Conservation (phyloP, 2,329 filamentous ascomycete species). For the Ilyonectria destructans region DNA sequence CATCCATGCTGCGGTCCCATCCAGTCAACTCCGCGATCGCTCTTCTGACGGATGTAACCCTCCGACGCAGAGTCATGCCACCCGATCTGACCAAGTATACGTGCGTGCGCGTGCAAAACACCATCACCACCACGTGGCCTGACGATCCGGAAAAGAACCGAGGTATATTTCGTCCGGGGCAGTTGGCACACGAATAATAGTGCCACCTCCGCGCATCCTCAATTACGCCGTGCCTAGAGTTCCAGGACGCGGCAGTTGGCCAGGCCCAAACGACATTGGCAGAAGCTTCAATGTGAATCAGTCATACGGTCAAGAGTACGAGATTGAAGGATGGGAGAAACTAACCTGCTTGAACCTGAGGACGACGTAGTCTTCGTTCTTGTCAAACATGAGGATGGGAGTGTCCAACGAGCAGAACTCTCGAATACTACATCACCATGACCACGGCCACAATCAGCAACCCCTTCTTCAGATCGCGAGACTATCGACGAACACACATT, state of each 20-base stretch:
- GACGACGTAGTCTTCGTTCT: conserved; percentile 80
- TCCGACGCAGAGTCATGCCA: conserved; percentile 21
- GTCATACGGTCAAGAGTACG: conserved; percentile 15
- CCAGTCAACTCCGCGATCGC: not conserved
- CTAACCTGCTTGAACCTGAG: conserved; percentile 78
- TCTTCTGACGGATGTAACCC: conserved; percentile 23
- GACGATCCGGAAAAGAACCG: not conserved
- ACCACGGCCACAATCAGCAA: conserved; percentile 35
- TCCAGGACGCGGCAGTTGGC: conserved; percentile 65
- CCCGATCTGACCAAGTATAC: conserved; percentile 16
- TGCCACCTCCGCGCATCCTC: not conserved
- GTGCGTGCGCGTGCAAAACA: not conserved
- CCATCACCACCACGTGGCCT: conserved; percentile 8
- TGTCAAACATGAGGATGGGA: conserved; percentile 95
- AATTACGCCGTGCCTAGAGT: conserved; percentile 11
- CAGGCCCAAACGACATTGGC: conserved; percentile 79
- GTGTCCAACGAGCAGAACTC: conserved; percentile 80
- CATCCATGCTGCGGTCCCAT: not conserved
- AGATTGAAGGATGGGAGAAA: conserved; percentile 1
- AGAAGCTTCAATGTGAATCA: conserved; percentile 67
- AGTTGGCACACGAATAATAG: not conserved
- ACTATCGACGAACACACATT: not conserved
- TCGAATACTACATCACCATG: conserved; percentile 71
- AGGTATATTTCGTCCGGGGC: not conserved
- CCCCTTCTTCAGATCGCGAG: no score